Conservation (phyloP, 2,329 filamentous ascomycete species). For the Onygenales sp. region DNA sequence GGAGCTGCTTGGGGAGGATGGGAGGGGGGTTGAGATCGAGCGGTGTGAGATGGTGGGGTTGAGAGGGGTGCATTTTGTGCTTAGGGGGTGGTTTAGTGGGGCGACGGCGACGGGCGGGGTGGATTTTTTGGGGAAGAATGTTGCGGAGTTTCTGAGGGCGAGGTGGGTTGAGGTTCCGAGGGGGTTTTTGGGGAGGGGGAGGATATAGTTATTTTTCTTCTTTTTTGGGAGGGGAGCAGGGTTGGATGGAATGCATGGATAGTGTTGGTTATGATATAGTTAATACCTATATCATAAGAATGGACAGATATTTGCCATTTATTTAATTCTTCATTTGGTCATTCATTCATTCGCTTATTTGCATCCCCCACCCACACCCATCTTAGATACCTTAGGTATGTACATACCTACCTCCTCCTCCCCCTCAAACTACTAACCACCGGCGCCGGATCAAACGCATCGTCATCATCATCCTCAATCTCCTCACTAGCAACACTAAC, state of each 20-base stretch:
- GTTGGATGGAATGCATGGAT: neutral
- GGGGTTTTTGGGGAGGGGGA: slow-evolving; percentile 20
- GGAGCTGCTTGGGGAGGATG: slow-evolving; percentile 18
- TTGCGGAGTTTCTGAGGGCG: slow-evolving; percentile 28
- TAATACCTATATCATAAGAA: too few relatives aligned
- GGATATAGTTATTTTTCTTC: slow-evolving; percentile 11
- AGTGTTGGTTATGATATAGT: neutral
- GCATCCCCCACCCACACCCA: too few relatives aligned
- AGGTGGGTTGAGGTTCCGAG: slow-evolving; percentile 27
- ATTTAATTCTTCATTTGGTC: too few relatives aligned
- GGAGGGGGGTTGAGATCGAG: slow-evolving; percentile 25
- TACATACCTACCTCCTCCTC: slow-evolving; percentile 15
- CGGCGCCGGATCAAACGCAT: slow-evolving; percentile 39
- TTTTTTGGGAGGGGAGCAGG: neutral
- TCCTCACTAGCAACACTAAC: slow-evolving; percentile 30
- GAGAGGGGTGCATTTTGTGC: slow-evolving; percentile 29
- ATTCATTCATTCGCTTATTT: too few relatives aligned
- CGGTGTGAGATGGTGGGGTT: slow-evolving; percentile 39
- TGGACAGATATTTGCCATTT: too few relatives aligned
- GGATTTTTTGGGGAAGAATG: slow-evolving; percentile 32
- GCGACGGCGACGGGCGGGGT: slow-evolving; percentile 26
- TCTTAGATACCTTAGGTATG: neutral
- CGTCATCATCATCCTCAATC: slow-evolving; percentile 33
- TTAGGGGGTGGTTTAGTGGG: slow-evolving; percentile 28
- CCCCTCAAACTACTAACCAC: slow-evolving; percentile 15